Percentiles rank a stretch among this genome's conserved stretches.
phyloP scores from a whole-genome alignment of 441 rosid species.

The Euphorbia corollata region DNA sequence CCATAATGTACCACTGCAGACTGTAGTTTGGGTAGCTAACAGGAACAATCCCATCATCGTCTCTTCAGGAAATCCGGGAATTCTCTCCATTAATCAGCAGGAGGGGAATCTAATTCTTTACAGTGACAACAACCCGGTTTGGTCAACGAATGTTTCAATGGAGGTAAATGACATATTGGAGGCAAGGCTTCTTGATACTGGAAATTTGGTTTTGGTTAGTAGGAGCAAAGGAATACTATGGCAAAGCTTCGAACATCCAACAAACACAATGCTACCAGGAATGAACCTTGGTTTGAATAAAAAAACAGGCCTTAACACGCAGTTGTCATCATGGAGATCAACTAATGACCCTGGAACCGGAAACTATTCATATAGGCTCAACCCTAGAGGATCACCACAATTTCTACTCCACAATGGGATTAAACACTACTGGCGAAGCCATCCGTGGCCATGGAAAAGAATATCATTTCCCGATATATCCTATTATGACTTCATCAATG shows the following conservation, averaged over 20 bases:
- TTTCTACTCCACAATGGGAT: neutral
- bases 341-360: slow-evolving; percentile 13
- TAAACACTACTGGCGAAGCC: no score
- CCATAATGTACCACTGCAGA: neutral
- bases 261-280: neutral
- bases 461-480: neutral
- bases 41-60: slow-evolving; percentile 1
- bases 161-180: neutral
- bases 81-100: neutral
- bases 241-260: slow-evolving; percentile 10
- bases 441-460: slow-evolving; percentile 18
- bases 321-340: slow-evolving; percentile 8
- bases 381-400: neutral
- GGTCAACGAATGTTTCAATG: neutral
- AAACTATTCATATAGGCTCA: neutral
- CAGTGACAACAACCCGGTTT: neutral
- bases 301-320: neutral
- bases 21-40: slow-evolving; percentile 13
- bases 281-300: neutral
- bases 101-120: slow-evolving; percentile 1
- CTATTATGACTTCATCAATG: slow-evolving; percentile 3
- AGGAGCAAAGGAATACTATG: neutral
- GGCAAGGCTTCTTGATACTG: neutral
- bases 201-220: neutral
- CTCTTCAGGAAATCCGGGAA: neutral